phyloP scores from a whole-genome alignment of 2,329 filamentous ascomycete genomes.

The Monilinia fructicola region DNA sequence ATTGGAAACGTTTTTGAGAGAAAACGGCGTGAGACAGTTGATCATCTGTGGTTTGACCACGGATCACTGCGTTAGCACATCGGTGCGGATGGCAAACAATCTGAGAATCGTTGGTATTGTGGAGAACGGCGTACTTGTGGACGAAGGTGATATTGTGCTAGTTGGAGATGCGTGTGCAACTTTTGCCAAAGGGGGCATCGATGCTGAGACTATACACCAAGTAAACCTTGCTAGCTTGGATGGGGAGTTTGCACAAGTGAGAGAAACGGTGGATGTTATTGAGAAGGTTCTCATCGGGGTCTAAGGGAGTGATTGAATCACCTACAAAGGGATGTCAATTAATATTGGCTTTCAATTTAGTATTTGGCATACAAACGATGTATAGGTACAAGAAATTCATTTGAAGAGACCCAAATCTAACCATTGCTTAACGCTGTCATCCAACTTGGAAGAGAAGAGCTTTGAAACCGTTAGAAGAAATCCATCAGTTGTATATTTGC shows the following conservation, averaged over 20 bases:
- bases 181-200: neutral
- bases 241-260: slow-evolving; percentile 4
- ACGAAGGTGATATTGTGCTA: neutral
- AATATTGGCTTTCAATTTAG: neutral
- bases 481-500: neutral
- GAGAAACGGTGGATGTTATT: neutral
- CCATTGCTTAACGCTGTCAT: neutral
- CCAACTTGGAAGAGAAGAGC: neutral
- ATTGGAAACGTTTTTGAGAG: neutral
- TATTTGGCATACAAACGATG: neutral
- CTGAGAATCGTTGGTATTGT: slow-evolving; percentile 9
- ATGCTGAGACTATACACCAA: slow-evolving; percentile 11
- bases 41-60: slow-evolving; percentile 8
- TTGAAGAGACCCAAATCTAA: neutral
- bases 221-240: slow-evolving; percentile 15
- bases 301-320: neutral
- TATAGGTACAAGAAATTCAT: neutral
- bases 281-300: neutral
- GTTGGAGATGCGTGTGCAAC: slow-evolving; percentile 13
- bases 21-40: slow-evolving; percentile 7
- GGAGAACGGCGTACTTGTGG: slow-evolving; percentile 3
- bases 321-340: neutral
- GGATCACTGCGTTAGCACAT: slow-evolving; percentile 8
- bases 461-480: neutral
- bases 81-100: slow-evolving; percentile 5